These are phyloP conservation scores for Paraphaeosphaeria sporulosa DNA, from an alignment of 2,329 filamentous ascomycete genomes.

Conservation along the genomic window DNA sequence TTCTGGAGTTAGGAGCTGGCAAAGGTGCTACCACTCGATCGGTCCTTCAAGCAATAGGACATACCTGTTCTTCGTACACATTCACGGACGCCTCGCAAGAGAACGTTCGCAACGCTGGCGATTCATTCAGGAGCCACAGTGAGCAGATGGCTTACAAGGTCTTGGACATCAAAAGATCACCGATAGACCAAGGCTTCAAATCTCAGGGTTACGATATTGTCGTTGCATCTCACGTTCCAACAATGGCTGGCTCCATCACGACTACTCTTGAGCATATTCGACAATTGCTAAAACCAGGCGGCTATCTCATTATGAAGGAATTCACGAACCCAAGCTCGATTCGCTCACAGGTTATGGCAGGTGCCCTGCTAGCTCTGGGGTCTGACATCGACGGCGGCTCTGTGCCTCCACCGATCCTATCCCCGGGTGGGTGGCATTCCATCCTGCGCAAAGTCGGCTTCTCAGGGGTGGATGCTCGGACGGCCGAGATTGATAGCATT, in stretches of 20 bases:
- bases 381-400: too few relatives aligned
- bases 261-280: slow-evolving; percentile 14
- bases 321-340: slow-evolving; percentile 12
- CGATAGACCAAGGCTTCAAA: slow-evolving; percentile 20
- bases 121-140: slow-evolving; percentile 9
- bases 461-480: not conserved
- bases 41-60: slow-evolving; percentile 6
- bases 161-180: slow-evolving; percentile 1
- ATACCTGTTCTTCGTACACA: slow-evolving; percentile 21
- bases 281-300: slow-evolving; percentile 47
- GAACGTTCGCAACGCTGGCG: slow-evolving; percentile 19
- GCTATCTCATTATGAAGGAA: slow-evolving; percentile 53
- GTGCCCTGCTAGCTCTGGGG: not conserved
- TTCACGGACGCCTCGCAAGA: slow-evolving; percentile 32
- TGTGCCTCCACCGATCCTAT: not conserved
- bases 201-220: slow-evolving; percentile 23
- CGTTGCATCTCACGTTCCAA: slow-evolving; percentile 21
- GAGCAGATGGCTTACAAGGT: not conserved
- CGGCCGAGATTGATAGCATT: not conserved
- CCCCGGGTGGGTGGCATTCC: not conserved
- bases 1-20: slow-evolving; percentile 25
- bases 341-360: slow-evolving; percentile 10
- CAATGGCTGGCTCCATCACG: slow-evolving; percentile 18
- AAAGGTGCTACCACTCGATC: slow-evolving; percentile 16
- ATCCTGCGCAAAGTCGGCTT: not conserved